These are phyloP conservation scores for Plicaturopsis crispa DNA, from an alignment of 768 basidiomycete genomes.

Conservation along the genomic window DNA sequence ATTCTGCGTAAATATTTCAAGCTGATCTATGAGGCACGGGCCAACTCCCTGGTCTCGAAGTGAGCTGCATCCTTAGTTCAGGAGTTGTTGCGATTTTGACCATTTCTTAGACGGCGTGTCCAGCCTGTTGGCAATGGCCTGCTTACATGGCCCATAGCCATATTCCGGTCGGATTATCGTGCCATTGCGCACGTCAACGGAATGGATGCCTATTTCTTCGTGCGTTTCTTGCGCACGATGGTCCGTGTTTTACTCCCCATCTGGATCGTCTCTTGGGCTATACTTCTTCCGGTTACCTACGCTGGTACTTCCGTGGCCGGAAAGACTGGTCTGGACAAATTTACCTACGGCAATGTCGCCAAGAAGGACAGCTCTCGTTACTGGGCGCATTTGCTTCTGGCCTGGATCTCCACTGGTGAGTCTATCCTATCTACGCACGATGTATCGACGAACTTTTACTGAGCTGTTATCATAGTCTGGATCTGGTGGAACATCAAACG, in stretches of 20 bases:
- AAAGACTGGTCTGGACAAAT: conserved; percentile 53
- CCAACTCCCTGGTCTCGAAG: conserved; percentile 34
- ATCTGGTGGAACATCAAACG: conserved; percentile 72
- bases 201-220: conserved; percentile 89
- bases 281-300: conserved; percentile 72
- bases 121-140: conserved; percentile 39
- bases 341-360: conserved; percentile 78
- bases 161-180: conserved; percentile 55
- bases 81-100: background rate
- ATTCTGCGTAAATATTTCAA: conserved; percentile 79
- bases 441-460: no score
- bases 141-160: conserved; percentile 62
- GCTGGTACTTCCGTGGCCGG: conserved; percentile 39
- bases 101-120: conserved; percentile 43
- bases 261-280: conserved; percentile 83
- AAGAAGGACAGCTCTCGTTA: conserved; percentile 45
- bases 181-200: conserved; percentile 66
- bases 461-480: conserved; percentile 48
- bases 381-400: conserved; percentile 72
- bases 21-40: conserved; percentile 83
- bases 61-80: no score
- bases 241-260: conserved; percentile 77
- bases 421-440: conserved; percentile 7
- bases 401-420: conserved; percentile 75
- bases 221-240: conserved; percentile 86